Percentiles rank a stretch among this genome's conserved stretches.
Conservation (phyloP, 192 early-diverging fungal species). For the Funneliformis mosseae region DNA sequence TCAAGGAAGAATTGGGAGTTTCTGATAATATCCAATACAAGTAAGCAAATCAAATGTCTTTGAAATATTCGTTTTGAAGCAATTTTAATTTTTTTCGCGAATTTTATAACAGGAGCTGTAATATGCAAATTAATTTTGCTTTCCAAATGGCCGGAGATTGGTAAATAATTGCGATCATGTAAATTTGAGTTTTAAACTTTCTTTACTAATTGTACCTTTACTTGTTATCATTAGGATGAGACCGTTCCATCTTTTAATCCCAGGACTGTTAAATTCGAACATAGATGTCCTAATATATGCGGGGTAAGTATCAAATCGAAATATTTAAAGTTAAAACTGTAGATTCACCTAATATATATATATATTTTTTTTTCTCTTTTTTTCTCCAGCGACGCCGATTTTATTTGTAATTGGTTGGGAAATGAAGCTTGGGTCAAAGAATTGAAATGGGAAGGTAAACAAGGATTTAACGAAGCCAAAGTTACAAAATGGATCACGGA, state of each 20-base stretch:
- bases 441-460: conserved; percentile 81
- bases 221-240: conserved; percentile 58
- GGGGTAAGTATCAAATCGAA: conserved; percentile 39
- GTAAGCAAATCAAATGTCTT: background rate
- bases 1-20: conserved; percentile 77
- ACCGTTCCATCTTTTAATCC: conserved; percentile 50
- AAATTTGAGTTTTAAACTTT: background rate
- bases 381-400: conserved; percentile 80
- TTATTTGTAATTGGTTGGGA: conserved; percentile 87
- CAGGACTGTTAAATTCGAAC: background rate
- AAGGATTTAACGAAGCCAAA: conserved; percentile 65
- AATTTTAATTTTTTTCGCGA: background rate
- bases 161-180: conserved; percentile 19
- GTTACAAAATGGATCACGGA: conserved; percentile 75
- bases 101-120: conserved; percentile 61
- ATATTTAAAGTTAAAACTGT: conserved; percentile 49
- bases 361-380: background rate
- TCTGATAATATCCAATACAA: conserved; percentile 60
- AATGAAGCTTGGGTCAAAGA: conserved; percentile 91
- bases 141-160: conserved; percentile 87
- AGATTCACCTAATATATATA: background rate
- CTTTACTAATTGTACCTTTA: background rate
- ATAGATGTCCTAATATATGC: background rate
- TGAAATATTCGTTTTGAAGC: background rate
- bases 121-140: conserved; percentile 75